Evolutionary conservation across 495 filamentous ascomycete genomes (phyloP).

Genomic region (Daldinia decipiens): DNA sequence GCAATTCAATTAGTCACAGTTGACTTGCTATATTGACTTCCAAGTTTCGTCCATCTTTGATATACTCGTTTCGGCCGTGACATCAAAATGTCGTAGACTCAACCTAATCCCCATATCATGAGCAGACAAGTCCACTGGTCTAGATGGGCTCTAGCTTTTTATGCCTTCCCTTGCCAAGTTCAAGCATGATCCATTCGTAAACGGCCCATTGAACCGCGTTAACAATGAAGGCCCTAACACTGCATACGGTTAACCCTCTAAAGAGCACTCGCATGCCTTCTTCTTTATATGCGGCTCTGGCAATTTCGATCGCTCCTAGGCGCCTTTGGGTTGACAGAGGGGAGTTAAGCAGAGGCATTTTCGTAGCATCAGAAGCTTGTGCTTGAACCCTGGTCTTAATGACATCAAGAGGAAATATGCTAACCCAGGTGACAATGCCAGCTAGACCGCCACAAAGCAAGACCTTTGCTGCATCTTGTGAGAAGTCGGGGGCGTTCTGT

Average conservation of each 20-base stretch:
- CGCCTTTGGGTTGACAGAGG: constrained; percentile 37
- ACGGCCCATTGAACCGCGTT: constrained; percentile 85
- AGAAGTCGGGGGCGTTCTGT: constrained; percentile 41
- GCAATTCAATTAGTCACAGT: background rate
- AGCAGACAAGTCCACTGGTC: background rate
- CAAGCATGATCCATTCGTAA: constrained; percentile 83
- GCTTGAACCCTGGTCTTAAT: constrained; percentile 88
- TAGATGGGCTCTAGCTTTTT: constrained; percentile 27
- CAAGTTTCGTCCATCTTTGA: background rate
- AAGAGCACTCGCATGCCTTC: constrained; percentile 79
- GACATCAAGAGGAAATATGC: constrained; percentile 88
- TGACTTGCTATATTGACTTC: background rate
- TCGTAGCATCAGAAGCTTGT: constrained; percentile 52
- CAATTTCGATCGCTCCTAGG: constrained; percentile 68
- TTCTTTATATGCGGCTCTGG: constrained; percentile 68
- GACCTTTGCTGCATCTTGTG: constrained; percentile 67
- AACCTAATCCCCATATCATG: background rate
- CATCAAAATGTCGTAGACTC: background rate
- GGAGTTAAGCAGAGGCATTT: constrained; percentile 48
- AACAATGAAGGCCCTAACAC: constrained; percentile 83
- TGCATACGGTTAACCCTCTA: constrained; percentile 80
- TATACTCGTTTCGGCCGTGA: background rate
- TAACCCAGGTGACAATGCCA: constrained; percentile 84
- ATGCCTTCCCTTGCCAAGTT: constrained; percentile 50
- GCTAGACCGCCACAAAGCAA: constrained; percentile 86